phyloP scores from a whole-genome alignment of 2,329 filamentous ascomycete genomes.

The Diaporthe caulivora region DNA sequence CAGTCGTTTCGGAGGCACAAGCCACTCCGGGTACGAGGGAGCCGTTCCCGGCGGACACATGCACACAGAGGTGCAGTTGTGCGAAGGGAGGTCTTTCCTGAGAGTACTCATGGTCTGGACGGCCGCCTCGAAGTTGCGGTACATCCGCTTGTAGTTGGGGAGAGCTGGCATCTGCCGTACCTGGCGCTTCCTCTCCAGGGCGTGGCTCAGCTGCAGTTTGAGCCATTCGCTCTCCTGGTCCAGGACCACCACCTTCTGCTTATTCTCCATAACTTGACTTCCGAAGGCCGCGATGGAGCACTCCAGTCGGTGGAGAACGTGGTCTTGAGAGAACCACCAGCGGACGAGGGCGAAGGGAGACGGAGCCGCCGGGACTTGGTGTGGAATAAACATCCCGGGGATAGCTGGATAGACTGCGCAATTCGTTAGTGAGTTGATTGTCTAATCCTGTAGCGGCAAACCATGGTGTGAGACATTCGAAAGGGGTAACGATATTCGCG shows the following conservation, averaged over 20 bases:
- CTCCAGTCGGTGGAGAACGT: constrained; percentile 6
- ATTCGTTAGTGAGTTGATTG: not conserved
- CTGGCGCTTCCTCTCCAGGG: not conserved
- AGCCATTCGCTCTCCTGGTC: not conserved
- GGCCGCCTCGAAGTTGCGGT: constrained; percentile 9
- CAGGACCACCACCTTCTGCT: not conserved
- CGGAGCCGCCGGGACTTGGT: constrained; percentile 2
- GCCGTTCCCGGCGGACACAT: not conserved
- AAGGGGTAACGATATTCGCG: not conserved
- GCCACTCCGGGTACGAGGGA: constrained; percentile 2
- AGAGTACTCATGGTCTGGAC: constrained; percentile 9
- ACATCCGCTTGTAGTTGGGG: constrained; percentile 24
- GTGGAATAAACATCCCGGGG: constrained; percentile 3
- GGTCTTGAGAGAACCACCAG: constrained; percentile 15
- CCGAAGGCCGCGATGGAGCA: constrained; percentile 9
- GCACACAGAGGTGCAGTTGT: not conserved
- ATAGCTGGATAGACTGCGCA: constrained; percentile 6
- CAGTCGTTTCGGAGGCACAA: constrained; percentile 10
- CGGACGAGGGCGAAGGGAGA: constrained; percentile 2
- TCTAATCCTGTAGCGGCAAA: not conserved
- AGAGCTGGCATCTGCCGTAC: constrained; percentile 1
- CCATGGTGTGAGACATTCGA: not conserved
- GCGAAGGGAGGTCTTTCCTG: not conserved
- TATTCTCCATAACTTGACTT: not conserved
- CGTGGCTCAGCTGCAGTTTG: not conserved